Evolutionary conservation across 176 grass and related monocot species (phyloP), one percentile per base, ranked within the genome.

Genomic region (Eremochloa ophiuroides): DNA sequence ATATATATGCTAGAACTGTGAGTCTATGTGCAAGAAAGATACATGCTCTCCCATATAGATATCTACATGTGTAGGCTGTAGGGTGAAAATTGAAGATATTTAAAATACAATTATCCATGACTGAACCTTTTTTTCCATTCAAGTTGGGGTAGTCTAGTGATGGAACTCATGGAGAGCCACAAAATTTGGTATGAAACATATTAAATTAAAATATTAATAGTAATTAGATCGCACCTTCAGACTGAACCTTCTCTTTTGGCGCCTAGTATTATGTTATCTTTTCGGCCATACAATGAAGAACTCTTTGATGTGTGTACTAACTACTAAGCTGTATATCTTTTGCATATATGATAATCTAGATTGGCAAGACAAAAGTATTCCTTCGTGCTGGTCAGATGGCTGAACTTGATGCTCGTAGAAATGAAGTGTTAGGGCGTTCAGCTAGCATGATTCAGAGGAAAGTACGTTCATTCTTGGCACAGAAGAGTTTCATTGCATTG

Each of bases 361-460:
- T 95, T 82, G 95, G 95, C 76, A 98, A 98, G 78, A 95, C 92
- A 86, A 98, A 98, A 85, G 90, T 98, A 41, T 98, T 98, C 91
- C 92, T 98, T 82, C 90, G 95, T 27, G 86, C 95, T 85, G 95
- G 95, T 77, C 95, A 98, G 83, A 98, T 98, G 92, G 95, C 95
- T 79, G 90, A 98, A 85, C 86, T 98, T 79, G 95, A 98, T 93
- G 92, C 95, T 74, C 75, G 55, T 66, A 93, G 95, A 75, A 98
- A 95, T 89, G 95, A 95, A 83, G 95, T 98, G 33, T 61, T 98
- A 87, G 95, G 95, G 74, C 81, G 79, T 79, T 90, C 92, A 53
- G 95, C 95, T 75, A 86, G 59, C 92, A 64, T 93, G 89, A 91
- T 98, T 80, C 95, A 95, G 72, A 91, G 92, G 67, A 98, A 98